Conservation (phyloP, 768 basidiomycete species). For the Lactarius trivialis region DNA sequence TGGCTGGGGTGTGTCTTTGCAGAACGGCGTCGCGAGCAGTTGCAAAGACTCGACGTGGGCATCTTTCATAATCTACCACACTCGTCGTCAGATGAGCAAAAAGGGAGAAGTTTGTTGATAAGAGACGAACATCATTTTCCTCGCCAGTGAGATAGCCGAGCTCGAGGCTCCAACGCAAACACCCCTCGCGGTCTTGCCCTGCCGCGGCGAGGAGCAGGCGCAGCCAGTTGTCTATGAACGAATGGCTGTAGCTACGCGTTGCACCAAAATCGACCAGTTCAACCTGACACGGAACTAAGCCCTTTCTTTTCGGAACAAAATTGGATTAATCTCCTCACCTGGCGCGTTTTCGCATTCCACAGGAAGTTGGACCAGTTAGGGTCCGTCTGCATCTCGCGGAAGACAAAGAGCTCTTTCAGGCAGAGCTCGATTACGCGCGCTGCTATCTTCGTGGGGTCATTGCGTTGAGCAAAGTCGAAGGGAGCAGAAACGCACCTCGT, state of each 20-base stretch:
- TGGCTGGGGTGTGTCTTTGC: constrained; percentile 50
- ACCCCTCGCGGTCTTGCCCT: constrained; percentile 55
- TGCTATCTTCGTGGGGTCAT: constrained; percentile 57
- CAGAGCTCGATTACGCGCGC: constrained; percentile 76
- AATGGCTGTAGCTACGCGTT: constrained; percentile 74
- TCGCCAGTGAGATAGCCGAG: constrained; percentile 88
- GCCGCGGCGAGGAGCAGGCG: constrained; percentile 78
- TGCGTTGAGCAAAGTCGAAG: neutral
- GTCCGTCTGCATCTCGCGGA: constrained; percentile 95
- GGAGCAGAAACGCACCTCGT: constrained; percentile 50
- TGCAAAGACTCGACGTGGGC: constrained; percentile 82
- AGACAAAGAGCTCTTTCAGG: constrained; percentile 83
- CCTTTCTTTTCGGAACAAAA: neutral
- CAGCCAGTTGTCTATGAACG: constrained; percentile 87
- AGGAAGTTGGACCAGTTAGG: constrained; percentile 99
- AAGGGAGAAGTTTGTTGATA: neutral
- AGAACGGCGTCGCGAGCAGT: constrained; percentile 85
- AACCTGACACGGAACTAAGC: constrained; percentile 37
- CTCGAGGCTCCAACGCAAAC: constrained; percentile 66
- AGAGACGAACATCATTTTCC: constrained; percentile 60
- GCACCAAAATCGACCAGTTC: constrained; percentile 96
- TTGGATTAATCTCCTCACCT: constrained; percentile 36
- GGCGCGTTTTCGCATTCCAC: constrained; percentile 62
- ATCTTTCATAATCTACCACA: constrained; percentile 65
- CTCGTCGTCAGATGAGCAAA: neutral